A percentile compares a stretch with the other conserved stretches of the same genome.
phyloP scores from a whole-genome alignment of 768 basidiomycete species.

The Dacryopinax primogenitus region DNA sequence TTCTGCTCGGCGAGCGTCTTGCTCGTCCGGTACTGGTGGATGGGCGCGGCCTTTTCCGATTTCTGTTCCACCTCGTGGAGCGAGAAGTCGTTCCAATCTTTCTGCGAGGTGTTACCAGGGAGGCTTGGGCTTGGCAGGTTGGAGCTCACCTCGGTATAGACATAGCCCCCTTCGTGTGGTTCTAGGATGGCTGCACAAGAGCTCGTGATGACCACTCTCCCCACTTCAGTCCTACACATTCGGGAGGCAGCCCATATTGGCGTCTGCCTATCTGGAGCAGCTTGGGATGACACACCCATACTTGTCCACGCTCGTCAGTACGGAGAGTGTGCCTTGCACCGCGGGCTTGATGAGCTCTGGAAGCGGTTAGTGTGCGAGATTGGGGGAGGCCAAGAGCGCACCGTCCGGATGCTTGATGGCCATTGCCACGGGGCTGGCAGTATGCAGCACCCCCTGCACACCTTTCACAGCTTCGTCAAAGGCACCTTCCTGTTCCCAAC shows the following conservation, averaged over 20 bases:
- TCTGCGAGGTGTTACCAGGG: constrained; percentile 24
- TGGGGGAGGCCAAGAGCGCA: constrained; percentile 12
- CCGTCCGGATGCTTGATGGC: constrained; percentile 33
- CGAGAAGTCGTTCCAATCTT: constrained; percentile 49
- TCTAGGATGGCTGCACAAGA: constrained; percentile 39
- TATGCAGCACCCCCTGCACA: constrained; percentile 28
- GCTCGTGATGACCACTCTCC: constrained; percentile 57
- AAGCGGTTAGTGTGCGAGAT: not conserved
- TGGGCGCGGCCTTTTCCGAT: constrained; percentile 33
- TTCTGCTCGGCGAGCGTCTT: constrained; percentile 55
- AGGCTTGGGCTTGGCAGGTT: constrained; percentile 25
- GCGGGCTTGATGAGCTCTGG: constrained; percentile 35
- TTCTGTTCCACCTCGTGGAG: constrained; percentile 36
- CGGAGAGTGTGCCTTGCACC: constrained; percentile 51
- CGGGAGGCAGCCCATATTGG: too few relatives aligned
- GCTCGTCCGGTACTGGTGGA: constrained; percentile 44
- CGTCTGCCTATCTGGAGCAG: constrained; percentile 10
- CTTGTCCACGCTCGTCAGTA: constrained; percentile 48
- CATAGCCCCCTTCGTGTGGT: constrained; percentile 20
- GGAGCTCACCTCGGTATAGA: constrained; percentile 19
- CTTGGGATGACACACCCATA: constrained; percentile 31
- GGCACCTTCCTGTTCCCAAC: constrained; percentile 18
- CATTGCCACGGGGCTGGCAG: constrained; percentile 20
- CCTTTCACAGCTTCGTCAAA: constrained; percentile 34
- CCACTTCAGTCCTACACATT: constrained; percentile 38